A percentile compares a stretch with the other conserved stretches of the same genome.
phyloP scores from a whole-genome alignment of 352 stramenopile genomes.

The Saprolegnia diclina region DNA sequence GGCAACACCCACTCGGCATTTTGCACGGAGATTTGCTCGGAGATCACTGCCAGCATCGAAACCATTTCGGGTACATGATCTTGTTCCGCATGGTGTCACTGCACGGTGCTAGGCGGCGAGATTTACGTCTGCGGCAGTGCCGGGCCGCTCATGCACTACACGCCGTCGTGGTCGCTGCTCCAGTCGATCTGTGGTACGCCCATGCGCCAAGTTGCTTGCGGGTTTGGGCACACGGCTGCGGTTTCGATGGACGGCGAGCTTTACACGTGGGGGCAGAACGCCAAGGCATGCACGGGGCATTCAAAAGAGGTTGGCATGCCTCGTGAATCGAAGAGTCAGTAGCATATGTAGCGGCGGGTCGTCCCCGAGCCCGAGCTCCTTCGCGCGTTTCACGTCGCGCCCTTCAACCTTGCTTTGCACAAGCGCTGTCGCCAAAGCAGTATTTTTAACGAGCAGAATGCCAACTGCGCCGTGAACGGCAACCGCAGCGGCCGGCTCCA shows the following conservation, averaged over 20 bases:
- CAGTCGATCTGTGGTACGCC: conserved; percentile 42
- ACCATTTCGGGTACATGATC: conserved; percentile 28
- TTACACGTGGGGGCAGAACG: conserved; percentile 90
- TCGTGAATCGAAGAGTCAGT: not conserved
- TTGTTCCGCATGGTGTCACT: too few species aligned
- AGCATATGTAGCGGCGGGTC: conserved; percentile 43
- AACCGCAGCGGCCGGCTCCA: conserved; percentile 55
- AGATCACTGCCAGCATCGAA: conserved; percentile 49
- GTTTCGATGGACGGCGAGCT: conserved; percentile 86
- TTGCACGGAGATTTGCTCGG: conserved; percentile 60
- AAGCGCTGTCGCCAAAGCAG: conserved; percentile 78
- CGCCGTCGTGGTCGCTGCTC: conserved; percentile 70
- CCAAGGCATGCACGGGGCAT: conserved; percentile 86
- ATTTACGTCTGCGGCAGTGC: conserved; percentile 86
- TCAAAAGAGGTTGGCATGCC: conserved; percentile 32
- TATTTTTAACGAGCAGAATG: conserved; percentile 85
- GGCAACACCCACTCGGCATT: conserved; percentile 75
- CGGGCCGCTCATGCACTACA: conserved; percentile 68
- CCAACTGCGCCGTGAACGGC: conserved; percentile 80
- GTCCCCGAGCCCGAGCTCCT: conserved; percentile 69
- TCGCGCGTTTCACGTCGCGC: conserved; percentile 74
- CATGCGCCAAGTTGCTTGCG: conserved; percentile 77
- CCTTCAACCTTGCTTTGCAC: conserved; percentile 83
- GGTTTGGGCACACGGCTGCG: conserved; percentile 83
- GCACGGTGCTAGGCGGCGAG: conserved; percentile 71